A percentile compares a stretch with the other conserved stretches of the same genome.
phyloP scores from a whole-genome alignment of 2,329 filamentous ascomycete species.

The Aurifilum marmelostoma region DNA sequence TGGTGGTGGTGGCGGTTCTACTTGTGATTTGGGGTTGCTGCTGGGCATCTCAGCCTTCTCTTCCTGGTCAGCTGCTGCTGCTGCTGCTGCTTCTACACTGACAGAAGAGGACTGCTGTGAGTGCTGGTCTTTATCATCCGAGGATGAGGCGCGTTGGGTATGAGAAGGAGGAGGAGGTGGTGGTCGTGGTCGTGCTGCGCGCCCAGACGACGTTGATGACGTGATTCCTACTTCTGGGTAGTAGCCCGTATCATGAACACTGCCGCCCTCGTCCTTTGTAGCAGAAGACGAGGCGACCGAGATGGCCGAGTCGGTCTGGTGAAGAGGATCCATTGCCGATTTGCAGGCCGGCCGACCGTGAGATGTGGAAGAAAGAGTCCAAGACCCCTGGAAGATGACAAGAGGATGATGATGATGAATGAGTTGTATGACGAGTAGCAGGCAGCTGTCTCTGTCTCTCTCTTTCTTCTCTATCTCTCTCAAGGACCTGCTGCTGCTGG shows the following conservation, averaged over 20 bases:
- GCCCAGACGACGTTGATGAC: background rate
- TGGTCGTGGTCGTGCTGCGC: no score
- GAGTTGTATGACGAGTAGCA: background rate
- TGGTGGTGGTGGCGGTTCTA: background rate
- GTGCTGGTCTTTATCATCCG: background rate
- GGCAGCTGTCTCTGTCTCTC: no score
- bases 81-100: no score
- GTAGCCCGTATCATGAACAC: slow-evolving; percentile 1
- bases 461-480: background rate
- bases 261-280: slow-evolving; percentile 14
- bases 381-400: background rate
- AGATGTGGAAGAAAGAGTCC: no score
- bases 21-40: slow-evolving; percentile 3
- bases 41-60: slow-evolving; percentile 1
- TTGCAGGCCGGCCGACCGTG: no score
- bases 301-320: slow-evolving; percentile 30
- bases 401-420: background rate
- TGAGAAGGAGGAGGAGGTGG: background rate
- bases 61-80: background rate
- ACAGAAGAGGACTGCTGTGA: background rate
- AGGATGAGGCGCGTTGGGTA: slow-evolving; percentile 8
- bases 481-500: background rate
- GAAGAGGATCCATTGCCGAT: slow-evolving; percentile 27
- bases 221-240: background rate
- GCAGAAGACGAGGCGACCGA: slow-evolving; percentile 22